These are phyloP conservation scores for Xerophyta viscosa DNA, from an alignment of 106 monocot species.

Conservation along the genomic window DNA sequence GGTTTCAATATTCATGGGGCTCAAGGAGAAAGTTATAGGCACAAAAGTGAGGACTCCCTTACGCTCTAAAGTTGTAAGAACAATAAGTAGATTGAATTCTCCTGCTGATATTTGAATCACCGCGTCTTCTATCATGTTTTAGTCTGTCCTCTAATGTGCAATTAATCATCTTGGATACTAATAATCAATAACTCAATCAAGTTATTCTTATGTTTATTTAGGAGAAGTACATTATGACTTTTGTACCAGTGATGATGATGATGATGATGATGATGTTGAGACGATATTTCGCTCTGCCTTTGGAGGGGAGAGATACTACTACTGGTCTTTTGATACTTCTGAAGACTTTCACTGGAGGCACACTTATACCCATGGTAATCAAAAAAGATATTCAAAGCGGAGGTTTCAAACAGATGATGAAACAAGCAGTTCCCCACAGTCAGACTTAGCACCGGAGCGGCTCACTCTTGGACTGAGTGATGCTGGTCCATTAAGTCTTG, in stretches of 20 bases:
- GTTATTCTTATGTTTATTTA: not conserved
- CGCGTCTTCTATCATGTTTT: not conserved
- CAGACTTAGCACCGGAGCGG: slow-evolving; percentile 31
- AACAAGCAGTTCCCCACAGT: slow-evolving; percentile 17
- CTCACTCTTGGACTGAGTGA: slow-evolving; percentile 43
- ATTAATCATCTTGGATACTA: not conserved
- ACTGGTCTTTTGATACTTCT: slow-evolving; percentile 48
- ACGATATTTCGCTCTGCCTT: slow-evolving; percentile 57
- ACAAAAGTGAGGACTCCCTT: slow-evolving; percentile 29
- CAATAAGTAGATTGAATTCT: not conserved
- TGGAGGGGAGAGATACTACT: slow-evolving; percentile 24
- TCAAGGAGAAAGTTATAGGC: slow-evolving; percentile 21
- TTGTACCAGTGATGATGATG: slow-evolving; percentile 21
- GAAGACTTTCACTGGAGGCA: slow-evolving; percentile 24
- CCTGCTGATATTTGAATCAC: not conserved
- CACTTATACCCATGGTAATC: slow-evolving; percentile 19
- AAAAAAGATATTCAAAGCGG: slow-evolving; percentile 32
- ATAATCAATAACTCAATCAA: not conserved
- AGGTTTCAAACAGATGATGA: slow-evolving; percentile 48
- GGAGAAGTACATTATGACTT: slow-evolving; percentile 40
- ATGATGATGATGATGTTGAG: slow-evolving; percentile 62
- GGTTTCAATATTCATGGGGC: slow-evolving; percentile 30
- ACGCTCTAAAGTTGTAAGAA: not conserved
- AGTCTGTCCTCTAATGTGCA: not conserved
- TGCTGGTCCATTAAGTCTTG: slow-evolving; percentile 53